phyloP scores from a whole-genome alignment of 176 grass and related monocot genomes.

The Eleusine coracana region DNA sequence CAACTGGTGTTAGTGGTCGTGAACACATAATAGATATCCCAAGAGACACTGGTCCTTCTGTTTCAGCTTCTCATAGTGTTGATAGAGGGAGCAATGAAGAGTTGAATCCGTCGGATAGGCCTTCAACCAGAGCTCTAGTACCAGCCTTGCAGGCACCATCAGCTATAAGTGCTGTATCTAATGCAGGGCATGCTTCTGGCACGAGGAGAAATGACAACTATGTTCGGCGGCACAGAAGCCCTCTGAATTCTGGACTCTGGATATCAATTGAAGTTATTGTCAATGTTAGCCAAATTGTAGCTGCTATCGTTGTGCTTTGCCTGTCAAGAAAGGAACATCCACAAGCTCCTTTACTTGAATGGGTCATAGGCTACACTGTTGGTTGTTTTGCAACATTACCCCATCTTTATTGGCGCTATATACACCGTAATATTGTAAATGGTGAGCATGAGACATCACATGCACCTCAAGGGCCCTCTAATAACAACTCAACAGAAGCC shows the following conservation, averaged over 20 bases:
- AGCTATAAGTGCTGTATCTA: conserved; percentile 45
- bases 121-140: conserved; percentile 54
- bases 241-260: conserved; percentile 96
- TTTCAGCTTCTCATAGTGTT: conserved; percentile 38
- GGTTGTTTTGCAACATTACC: conserved; percentile 87
- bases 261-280: conserved; percentile 91
- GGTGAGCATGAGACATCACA: conserved; percentile 52
- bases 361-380: conserved; percentile 92
- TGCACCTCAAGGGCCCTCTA: conserved; percentile 43
- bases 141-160: conserved; percentile 59
- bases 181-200: conserved; percentile 51
- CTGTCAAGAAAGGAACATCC: conserved; percentile 81
- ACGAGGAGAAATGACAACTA: conserved; percentile 63
- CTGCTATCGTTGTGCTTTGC: conserved; percentile 72
- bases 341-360: conserved; percentile 82
- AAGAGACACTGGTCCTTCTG: conserved; percentile 53
- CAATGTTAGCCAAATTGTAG: conserved; percentile 93
- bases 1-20: conserved; percentile 46
- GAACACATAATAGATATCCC: conserved; percentile 79
- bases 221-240: conserved; percentile 68
- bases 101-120: conserved; percentile 47
- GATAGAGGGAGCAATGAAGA: conserved; percentile 49
- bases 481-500: conserved; percentile 53
- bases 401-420: conserved; percentile 95
- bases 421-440: conserved; percentile 76